Percentiles rank a stretch among this genome's conserved stretches.
phyloP scores from a whole-genome alignment of 164 flowering plant species.

The Euptelea pleiosperma region DNA sequence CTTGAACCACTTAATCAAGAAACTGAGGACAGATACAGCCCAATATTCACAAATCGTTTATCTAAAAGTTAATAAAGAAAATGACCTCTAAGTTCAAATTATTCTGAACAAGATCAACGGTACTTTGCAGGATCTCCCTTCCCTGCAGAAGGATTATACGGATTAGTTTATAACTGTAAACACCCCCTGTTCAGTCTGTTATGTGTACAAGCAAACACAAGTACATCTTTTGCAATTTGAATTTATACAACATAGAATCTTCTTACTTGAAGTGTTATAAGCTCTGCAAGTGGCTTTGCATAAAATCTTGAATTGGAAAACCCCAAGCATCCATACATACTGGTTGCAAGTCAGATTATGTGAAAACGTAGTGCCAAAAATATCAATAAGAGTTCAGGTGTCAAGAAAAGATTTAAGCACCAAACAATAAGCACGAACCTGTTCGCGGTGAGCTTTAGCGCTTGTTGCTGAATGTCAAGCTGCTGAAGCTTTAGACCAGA shows the following conservation, averaged over 20 bases:
- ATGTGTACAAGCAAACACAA: not conserved
- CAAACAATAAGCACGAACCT: slow-evolving; percentile 45
- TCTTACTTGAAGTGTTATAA: slow-evolving; percentile 83
- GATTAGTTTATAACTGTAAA: not conserved
- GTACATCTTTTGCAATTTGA: not conserved
- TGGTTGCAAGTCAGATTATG: slow-evolving; percentile 29
- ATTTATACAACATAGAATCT: not conserved
- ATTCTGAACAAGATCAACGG: slow-evolving; percentile 95
- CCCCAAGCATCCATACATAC: slow-evolving; percentile 99
- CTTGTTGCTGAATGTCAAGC: slow-evolving; percentile 95
- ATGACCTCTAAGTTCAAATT: slow-evolving; percentile 80
- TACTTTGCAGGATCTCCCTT: slow-evolving; percentile 92
- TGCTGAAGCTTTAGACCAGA: slow-evolving; percentile 76
- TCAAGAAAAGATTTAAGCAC: not conserved
- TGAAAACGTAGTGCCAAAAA: not conserved
- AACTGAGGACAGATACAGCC: not conserved
- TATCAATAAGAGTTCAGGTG: not conserved
- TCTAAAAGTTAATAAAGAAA: not conserved
- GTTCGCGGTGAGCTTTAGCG: slow-evolving; percentile 97
- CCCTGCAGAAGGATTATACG: slow-evolving; percentile 49
- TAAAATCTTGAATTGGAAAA: slow-evolving; percentile 98
- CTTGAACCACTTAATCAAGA: not conserved
- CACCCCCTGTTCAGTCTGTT: not conserved
- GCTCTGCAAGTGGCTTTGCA: slow-evolving; percentile 99
- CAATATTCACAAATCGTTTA: not conserved